Percentiles rank a stretch among this genome's conserved stretches.
These are phyloP conservation scores for Tetrahymena elliotti DNA, from an alignment of 73 alveolate genomes.

Conservation along the genomic window DNA sequence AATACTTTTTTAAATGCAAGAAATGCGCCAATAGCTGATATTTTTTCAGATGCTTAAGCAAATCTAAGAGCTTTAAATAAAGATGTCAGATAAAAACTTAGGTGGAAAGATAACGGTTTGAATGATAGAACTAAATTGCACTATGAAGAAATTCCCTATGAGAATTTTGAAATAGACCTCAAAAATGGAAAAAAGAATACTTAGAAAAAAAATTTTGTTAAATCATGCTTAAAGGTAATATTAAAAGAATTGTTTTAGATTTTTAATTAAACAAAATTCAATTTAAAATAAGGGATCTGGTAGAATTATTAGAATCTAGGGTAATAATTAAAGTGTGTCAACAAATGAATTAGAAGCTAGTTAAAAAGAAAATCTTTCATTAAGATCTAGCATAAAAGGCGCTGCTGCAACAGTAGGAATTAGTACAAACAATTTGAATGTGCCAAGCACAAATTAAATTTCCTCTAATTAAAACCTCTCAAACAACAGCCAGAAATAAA, in stretches of 20 bases:
- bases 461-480: not conserved
- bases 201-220: not conserved
- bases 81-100: not conserved
- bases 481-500: not conserved
- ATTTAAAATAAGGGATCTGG: not conserved
- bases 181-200: not conserved
- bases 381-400: not conserved
- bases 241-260: too few species aligned
- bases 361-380: not conserved
- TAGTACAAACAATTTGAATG: not conserved
- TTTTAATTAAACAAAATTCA: too few species aligned
- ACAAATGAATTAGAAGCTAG: not conserved
- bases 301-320: not conserved
- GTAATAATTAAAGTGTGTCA: not conserved
- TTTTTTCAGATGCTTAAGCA: slow-evolving; percentile 19
- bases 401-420: not conserved
- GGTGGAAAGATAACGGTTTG: not conserved
- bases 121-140: not conserved
- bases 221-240: not conserved
- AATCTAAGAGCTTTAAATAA: not conserved
- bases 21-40: slow-evolving; percentile 75
- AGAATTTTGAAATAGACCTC: not conserved
- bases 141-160: not conserved
- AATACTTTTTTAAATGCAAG: slow-evolving; percentile 80
- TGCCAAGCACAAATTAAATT: not conserved